phyloP scores from a whole-genome alignment of 495 filamentous ascomycete species.

The Cladorrhinum samala region DNA sequence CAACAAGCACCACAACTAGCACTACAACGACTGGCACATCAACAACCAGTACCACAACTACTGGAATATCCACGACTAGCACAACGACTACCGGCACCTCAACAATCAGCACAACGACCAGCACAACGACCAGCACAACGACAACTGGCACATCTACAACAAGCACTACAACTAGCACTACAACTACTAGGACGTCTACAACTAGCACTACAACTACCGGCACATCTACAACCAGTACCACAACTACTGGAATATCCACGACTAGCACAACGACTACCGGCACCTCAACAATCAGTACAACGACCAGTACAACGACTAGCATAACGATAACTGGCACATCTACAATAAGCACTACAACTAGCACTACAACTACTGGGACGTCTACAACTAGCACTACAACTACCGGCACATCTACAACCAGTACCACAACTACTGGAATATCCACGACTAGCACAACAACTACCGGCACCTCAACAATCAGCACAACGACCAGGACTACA shows the following conservation, averaged over 20 bases:
- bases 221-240: background rate
- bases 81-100: background rate
- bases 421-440: background rate
- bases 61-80: background rate
- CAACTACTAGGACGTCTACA: background rate
- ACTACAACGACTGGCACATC: no score
- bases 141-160: background rate
- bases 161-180: background rate
- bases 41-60: background rate
- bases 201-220: background rate
- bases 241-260: background rate
- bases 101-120: constrained; percentile 3
- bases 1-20: background rate
- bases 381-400: background rate
- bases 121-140: background rate
- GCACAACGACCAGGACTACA: no score
- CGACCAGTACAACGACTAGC: background rate
- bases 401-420: background rate
- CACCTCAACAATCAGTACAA: background rate
- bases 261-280: background rate
- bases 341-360: background rate
- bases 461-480: background rate
- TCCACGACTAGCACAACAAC: background rate
- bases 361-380: background rate
- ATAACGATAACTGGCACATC: background rate